Conservation (phyloP, 805 yeast species). For the Yamadazyma tumulicola region DNA sequence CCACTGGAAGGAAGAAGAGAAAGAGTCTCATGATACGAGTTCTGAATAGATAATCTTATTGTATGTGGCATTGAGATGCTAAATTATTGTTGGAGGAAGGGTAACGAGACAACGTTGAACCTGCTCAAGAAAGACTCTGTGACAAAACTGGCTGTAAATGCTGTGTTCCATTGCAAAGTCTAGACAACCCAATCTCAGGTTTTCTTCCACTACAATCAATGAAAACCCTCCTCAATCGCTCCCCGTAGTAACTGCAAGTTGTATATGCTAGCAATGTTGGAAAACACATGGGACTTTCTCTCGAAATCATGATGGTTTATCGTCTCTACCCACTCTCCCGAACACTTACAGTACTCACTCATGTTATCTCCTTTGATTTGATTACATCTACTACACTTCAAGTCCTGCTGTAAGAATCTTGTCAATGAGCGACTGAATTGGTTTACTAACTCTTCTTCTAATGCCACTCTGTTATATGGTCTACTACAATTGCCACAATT, state of each 20-base stretch:
- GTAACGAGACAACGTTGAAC: too few relatives aligned
- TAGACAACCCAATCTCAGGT: too few relatives aligned
- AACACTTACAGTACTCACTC: constrained; percentile 76
- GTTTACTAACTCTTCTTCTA: constrained; percentile 78
- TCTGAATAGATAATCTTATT: too few relatives aligned
- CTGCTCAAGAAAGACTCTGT: too few relatives aligned
- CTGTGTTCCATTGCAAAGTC: too few relatives aligned
- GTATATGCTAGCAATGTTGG: constrained; percentile 56
- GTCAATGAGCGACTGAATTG: constrained; percentile 55
- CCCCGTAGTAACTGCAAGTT: constrained; percentile 54
- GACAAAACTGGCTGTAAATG: too few relatives aligned
- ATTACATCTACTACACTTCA: constrained; percentile 75
- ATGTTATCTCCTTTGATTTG: constrained; percentile 63
- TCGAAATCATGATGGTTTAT: constrained; percentile 43
- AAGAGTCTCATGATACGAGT: too few relatives aligned
- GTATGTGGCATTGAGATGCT: too few relatives aligned
- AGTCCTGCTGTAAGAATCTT: constrained; percentile 74
- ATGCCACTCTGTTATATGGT: constrained; percentile 57
- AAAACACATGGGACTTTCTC: constrained; percentile 45
- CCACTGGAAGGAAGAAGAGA: too few relatives aligned
- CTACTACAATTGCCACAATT: constrained; percentile 64
- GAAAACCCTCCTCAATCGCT: constrained; percentile 24
- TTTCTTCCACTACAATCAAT: too few relatives aligned
- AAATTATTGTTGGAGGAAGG: too few relatives aligned
- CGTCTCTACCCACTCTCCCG: constrained; percentile 78